Conservation (phyloP, 805 yeast species). For the Metschnikowia picachoensis region DNA sequence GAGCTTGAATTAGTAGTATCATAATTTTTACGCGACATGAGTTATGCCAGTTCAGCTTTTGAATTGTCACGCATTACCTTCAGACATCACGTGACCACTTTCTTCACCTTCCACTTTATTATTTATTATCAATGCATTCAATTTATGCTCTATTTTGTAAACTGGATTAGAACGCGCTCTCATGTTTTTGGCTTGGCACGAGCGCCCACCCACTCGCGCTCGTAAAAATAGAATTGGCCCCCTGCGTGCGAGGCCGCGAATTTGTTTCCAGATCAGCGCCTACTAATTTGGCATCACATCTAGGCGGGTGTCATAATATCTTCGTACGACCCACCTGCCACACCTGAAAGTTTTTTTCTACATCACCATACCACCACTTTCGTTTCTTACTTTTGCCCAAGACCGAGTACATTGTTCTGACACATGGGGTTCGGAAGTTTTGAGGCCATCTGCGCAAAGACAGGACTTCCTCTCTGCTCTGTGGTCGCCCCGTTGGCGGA, state of each 20-base stretch:
- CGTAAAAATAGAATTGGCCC: too few species aligned
- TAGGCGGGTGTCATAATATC: too few species aligned
- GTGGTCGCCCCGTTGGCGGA: slow-evolving; percentile 53
- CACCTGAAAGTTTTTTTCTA: background rate
- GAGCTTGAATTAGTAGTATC: background rate
- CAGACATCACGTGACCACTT: background rate
- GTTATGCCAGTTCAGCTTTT: background rate
- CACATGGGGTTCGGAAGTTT: slow-evolving; percentile 68
- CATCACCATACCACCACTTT: background rate
- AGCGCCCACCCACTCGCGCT: too few species aligned
- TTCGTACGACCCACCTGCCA: too few species aligned
- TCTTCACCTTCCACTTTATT: background rate
- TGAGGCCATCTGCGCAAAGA: slow-evolving; percentile 54
- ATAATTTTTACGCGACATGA: slow-evolving; percentile 1
- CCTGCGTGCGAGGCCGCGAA: too few species aligned
- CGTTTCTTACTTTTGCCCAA: background rate
- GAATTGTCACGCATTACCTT: too few species aligned
- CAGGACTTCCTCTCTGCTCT: slow-evolving; percentile 78
- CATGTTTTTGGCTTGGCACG: too few species aligned
- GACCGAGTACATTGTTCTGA: background rate
- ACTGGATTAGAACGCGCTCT: too few species aligned
- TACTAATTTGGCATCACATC: too few species aligned
- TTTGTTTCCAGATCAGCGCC: too few species aligned
- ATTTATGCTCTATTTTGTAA: too few species aligned
- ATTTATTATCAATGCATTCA: too few species aligned